Conservation (phyloP, 2,329 filamentous ascomycete genomes). For the Cercospora sp. region DNA sequence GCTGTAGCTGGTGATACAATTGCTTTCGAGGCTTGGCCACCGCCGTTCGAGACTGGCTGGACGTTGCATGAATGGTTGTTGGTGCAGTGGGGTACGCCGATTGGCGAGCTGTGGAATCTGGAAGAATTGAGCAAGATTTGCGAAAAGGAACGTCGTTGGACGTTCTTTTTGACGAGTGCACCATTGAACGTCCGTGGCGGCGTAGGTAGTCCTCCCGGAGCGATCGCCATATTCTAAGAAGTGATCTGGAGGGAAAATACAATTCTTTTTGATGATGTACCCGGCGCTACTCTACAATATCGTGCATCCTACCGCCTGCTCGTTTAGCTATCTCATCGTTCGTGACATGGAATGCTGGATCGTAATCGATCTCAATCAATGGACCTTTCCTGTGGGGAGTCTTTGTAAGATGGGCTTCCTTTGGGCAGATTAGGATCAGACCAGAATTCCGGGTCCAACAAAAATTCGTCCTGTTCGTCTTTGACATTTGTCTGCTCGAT, state of each 20-base stretch:
- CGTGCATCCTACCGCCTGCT: background rate
- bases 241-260: background rate
- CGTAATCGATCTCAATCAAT: background rate
- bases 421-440: background rate
- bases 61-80: slow-evolving; percentile 50
- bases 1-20: slow-evolving; percentile 22
- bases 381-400: background rate
- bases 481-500: background rate
- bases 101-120: slow-evolving; percentile 53
- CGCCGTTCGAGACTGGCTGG: slow-evolving; percentile 33
- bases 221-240: slow-evolving; percentile 38
- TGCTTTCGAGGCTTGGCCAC: slow-evolving; percentile 38
- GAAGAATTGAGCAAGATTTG: slow-evolving; percentile 48
- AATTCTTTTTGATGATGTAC: background rate
- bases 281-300: background rate
- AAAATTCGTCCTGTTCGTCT: background rate
- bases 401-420: background rate
- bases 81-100: slow-evolving; percentile 52
- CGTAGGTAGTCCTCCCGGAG: slow-evolving; percentile 42
- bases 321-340: background rate
- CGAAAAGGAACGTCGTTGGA: slow-evolving; percentile 42
- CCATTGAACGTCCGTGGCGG: slow-evolving; percentile 47
- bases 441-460: background rate
- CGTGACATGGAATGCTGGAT: background rate
- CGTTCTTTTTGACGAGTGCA: slow-evolving; percentile 52